phyloP scores from a whole-genome alignment of 116 monocot genomes.

The Dioscorea cayenensis region DNA sequence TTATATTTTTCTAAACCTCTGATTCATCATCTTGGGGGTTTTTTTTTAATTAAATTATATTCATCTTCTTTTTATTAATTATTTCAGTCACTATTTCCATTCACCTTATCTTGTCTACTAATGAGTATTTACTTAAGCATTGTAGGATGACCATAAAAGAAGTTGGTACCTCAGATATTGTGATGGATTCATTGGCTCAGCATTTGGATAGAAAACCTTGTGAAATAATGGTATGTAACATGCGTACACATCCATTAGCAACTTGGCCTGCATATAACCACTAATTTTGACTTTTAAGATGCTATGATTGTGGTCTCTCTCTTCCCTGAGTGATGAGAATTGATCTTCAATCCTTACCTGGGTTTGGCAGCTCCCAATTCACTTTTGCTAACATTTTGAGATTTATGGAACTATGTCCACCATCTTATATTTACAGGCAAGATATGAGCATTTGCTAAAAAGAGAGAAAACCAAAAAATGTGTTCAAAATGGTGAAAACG shows the following conservation, averaged over 20 bases:
- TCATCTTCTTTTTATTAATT: not conserved
- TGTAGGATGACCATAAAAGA: constrained; percentile 58
- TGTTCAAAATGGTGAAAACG: constrained; percentile 32
- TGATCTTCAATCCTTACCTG: constrained; percentile 13
- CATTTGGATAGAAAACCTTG: constrained; percentile 40
- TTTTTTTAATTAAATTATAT: no score
- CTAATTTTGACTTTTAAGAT: no score
- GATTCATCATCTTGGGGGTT: no score
- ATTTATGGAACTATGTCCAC: constrained; percentile 41
- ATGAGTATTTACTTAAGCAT: not conserved
- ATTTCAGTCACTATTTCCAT: not conserved
- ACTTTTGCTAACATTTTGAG: constrained; percentile 34
- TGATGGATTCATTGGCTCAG: constrained; percentile 39
- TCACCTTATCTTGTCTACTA: not conserved
- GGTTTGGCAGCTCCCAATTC: constrained; percentile 28
- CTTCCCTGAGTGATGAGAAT: constrained; percentile 6
- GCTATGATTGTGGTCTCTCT: constrained; percentile 4
- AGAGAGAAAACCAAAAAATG: constrained; percentile 31
- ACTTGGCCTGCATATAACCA: not conserved
- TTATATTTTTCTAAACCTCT: no score
- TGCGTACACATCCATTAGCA: not conserved
- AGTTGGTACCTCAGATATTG: constrained; percentile 46
- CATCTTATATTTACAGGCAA: constrained; percentile 81
- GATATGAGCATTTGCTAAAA: constrained; percentile 48
- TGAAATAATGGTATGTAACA: constrained; percentile 49